These are phyloP conservation scores for Epicoccum nigrum DNA, from an alignment of 2,329 filamentous ascomycete species.

Conservation along the genomic window DNA sequence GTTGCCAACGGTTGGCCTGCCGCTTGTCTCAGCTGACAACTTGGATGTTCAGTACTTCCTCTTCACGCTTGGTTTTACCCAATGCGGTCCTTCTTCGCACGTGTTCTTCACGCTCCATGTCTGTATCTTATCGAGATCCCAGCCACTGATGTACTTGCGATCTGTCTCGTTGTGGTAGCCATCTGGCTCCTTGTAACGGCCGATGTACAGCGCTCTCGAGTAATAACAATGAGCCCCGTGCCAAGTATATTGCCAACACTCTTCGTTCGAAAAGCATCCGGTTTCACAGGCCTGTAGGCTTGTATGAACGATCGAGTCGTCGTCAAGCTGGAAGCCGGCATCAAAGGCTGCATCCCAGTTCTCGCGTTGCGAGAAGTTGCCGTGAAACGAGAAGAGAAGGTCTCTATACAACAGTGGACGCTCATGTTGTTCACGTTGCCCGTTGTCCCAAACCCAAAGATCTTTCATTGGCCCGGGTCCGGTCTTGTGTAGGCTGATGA, in stretches of 20 bases:
- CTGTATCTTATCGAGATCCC: slow-evolving; percentile 35
- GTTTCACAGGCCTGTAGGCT: slow-evolving; percentile 10
- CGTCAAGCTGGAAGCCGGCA: slow-evolving; percentile 15
- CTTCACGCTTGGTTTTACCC: slow-evolving; percentile 17
- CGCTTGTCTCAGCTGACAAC: not conserved
- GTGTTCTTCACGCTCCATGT: slow-evolving; percentile 10
- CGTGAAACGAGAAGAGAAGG: slow-evolving; percentile 11
- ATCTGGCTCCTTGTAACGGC: slow-evolving; percentile 19
- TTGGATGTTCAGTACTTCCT: slow-evolving; percentile 8
- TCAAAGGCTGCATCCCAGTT: slow-evolving; percentile 17
- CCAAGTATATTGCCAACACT: slow-evolving; percentile 24
- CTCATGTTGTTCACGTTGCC: slow-evolving; percentile 16
- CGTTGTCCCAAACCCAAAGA: slow-evolving; percentile 51
- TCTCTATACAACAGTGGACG: slow-evolving; percentile 20
- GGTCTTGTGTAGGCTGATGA: slow-evolving; percentile 40
- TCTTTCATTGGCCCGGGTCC: slow-evolving; percentile 50
- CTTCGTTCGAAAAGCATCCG: slow-evolving; percentile 11
- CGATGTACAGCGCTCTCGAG: slow-evolving; percentile 22
- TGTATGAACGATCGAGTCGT: slow-evolving; percentile 5
- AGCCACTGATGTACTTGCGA: slow-evolving; percentile 34
- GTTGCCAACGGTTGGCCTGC: not conserved
- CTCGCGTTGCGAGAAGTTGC: slow-evolving; percentile 10
- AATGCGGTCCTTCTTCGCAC: slow-evolving; percentile 22
- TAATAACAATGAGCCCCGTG: slow-evolving; percentile 31
- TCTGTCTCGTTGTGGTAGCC: slow-evolving; percentile 21